Conservation (phyloP, 345 rosid genomes). For the Ceriops zippeliana region DNA sequence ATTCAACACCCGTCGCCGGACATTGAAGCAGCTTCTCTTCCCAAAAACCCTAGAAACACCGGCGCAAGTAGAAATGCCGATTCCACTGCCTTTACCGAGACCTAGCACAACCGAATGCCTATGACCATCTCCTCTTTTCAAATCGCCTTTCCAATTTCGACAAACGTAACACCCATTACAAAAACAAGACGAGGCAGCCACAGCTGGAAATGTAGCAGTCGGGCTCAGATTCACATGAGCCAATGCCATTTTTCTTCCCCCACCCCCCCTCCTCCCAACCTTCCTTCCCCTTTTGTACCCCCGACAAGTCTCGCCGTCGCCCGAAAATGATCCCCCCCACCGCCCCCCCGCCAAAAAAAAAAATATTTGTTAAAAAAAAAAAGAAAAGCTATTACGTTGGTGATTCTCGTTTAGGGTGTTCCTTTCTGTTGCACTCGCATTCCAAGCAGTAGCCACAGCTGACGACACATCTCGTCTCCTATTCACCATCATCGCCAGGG, state of each 20-base stretch:
- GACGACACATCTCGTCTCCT: too few species aligned
- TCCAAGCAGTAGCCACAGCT: not conserved
- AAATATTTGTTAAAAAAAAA: too few species aligned
- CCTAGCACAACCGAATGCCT: not conserved
- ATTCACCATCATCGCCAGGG: too few species aligned
- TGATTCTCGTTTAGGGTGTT: not conserved
- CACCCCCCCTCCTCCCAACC: not conserved
- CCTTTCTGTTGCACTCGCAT: not conserved
- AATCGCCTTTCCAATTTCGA: not conserved
- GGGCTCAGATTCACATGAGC: not conserved
- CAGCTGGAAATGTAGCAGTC: not conserved
- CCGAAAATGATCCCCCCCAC: too few species aligned
- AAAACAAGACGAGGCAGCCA: too few species aligned
- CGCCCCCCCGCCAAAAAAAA: too few species aligned
- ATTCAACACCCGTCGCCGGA: conserved; percentile 26
- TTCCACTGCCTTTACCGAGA: not conserved
- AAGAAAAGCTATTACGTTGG: too few species aligned
- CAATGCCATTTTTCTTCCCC: conserved; percentile 3
- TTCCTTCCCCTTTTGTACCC: not conserved
- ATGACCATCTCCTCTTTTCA: not conserved
- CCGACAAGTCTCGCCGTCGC: too few species aligned
- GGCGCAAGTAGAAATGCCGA: not conserved
- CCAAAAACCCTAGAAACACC: conserved; percentile 18
- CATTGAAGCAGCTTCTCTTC: not conserved
- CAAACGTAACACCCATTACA: not conserved